Evolutionary conservation across 2,329 filamentous ascomycete species (phyloP), one percentile per base, ranked within the genome.

Genomic region (Ceratocystis cacaofunesta): DNA sequence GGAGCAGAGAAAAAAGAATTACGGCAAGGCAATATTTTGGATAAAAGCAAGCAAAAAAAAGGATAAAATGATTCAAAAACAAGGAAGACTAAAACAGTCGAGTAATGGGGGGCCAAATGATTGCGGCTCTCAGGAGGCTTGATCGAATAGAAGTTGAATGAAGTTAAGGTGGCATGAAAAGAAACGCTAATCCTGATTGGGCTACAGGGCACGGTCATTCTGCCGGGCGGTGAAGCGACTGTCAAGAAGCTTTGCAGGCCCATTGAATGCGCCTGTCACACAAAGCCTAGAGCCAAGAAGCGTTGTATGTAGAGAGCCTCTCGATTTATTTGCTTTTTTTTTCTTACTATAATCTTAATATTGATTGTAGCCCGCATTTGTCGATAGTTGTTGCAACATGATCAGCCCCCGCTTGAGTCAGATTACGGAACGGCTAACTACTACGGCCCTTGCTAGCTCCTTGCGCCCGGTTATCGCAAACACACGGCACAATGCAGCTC

Each of bases 401-500:
- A 58, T 25, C 17, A 58, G 28, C 7, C 22, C n/a, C 44, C 44
- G 43, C n/a, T 36, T 62, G 32, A 36, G 61, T 46, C 46, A 32
- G 17, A n/a, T 12, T 50, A 43, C 61, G n/a, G 19, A 50, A 19
- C 25, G 22, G 28, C 61, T 32, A 12, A 22, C 25, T 17, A n/a
- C 61, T 7, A 46, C 70, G 57, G 70, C 72, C 61, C 71, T 71
- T 55, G 68, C 77, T 62, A 75, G 75, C 66, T 73, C 75, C 46
- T 69, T 77, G 50, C 66, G 78, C 55, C 69, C 74, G 43, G 73
- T 74, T 8, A 22, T 52, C 44, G n/a, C 44, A 25, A 62, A 32
- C 25, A 2, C 28, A 68, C 80, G 83, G 71, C 73, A 75, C 62
- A 87, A 86, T 76, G 82, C 85, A 68, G 85, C 84, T 57, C 79